Evolutionary conservation across 257 asterid genomes (phyloP), one percentile per base, ranked within the genome.

Genomic region (Nicotiana paniculata): DNA sequence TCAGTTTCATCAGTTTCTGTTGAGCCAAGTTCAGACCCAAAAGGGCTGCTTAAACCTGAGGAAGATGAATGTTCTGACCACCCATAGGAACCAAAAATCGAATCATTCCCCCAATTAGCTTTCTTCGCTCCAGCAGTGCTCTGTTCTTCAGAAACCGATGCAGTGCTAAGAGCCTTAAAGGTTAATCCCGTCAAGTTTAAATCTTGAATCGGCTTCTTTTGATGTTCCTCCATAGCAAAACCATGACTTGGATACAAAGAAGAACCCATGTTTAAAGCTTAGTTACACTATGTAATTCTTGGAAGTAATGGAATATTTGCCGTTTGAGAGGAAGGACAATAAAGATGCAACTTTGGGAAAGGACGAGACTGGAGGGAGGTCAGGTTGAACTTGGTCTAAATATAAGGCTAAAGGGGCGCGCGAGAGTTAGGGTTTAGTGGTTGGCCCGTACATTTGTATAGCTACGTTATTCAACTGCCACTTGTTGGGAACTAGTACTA

Each of bases 31-130:
- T 94, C 97, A 35, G 97, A 94, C 51, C 88, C 88, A 39, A 86
- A 65, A 35, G 97, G 95, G 55, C 97, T 85, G 86, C 96, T 92
- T 55, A 90, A 84, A 9, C 91, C 95, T 51, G 96, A 90, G 2
- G 93, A 89, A 9, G 91, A 88, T 18, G 95, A 90, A 9, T 83
- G 64, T 66, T 68, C 83, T 48, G 87, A 83, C 9, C 81, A 83
- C 24, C 84, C 82, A 54, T 39, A 81, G 9, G 78, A 53, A 4
- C 84, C 82, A 17, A 77, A 81, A 48, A 46, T 72, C 12, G 86
- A 83, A 63, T 83, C 90, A 17, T 64, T 21, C 48, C 83, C 83
- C 83, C 85, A 64, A 55, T 72, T 54, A 77, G 61, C 63, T 51
- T 26, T 75, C 46, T 15, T 75, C 79, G 53, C 4, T 26, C 87